Evolutionary conservation across 2,329 filamentous ascomycete genomes (phyloP).

Genomic region (Biscogniauxia sp.): DNA sequence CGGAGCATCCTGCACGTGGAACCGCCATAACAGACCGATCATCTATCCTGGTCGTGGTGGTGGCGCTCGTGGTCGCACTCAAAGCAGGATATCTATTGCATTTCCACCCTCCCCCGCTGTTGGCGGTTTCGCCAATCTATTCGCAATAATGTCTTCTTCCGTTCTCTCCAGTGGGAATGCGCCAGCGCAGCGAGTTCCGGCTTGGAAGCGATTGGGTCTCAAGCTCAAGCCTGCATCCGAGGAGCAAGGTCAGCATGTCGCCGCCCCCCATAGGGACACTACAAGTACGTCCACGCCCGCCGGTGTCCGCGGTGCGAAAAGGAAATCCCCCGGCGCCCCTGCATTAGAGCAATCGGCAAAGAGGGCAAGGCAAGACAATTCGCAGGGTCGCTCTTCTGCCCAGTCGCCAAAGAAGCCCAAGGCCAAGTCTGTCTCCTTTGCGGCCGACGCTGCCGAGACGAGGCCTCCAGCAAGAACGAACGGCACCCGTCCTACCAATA

Average conservation of each 20-base stretch:
- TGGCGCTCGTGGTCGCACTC: slow-evolving; percentile 6
- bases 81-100: slow-evolving; percentile 4
- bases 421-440: slow-evolving; percentile 47
- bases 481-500: slow-evolving; percentile 18
- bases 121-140: slow-evolving; percentile 15
- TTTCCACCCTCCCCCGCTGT: slow-evolving; percentile 10
- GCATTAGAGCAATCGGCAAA: slow-evolving; percentile 32
- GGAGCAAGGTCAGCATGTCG: slow-evolving; percentile 29
- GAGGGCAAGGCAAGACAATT: slow-evolving; percentile 30
- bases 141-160: slow-evolving; percentile 42
- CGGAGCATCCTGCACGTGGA: slow-evolving; percentile 8
- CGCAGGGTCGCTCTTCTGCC: slow-evolving; percentile 31
- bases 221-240: slow-evolving; percentile 52
- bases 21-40: slow-evolving; percentile 7
- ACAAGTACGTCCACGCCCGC: slow-evolving; percentile 15
- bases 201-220: slow-evolving; percentile 63
- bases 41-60: slow-evolving; percentile 5
- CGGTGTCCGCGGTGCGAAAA: slow-evolving; percentile 25
- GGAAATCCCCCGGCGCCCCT: slow-evolving; percentile 32
- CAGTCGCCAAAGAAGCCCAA: slow-evolving; percentile 46
- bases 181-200: slow-evolving; percentile 49
- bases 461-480: slow-evolving; percentile 20
- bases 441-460: slow-evolving; percentile 23
- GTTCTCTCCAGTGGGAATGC: slow-evolving; percentile 37
- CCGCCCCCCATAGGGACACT: slow-evolving; percentile 26